Conservation (phyloP, 2,329 filamentous ascomycete species). For the Clarireedia sp. region DNA sequence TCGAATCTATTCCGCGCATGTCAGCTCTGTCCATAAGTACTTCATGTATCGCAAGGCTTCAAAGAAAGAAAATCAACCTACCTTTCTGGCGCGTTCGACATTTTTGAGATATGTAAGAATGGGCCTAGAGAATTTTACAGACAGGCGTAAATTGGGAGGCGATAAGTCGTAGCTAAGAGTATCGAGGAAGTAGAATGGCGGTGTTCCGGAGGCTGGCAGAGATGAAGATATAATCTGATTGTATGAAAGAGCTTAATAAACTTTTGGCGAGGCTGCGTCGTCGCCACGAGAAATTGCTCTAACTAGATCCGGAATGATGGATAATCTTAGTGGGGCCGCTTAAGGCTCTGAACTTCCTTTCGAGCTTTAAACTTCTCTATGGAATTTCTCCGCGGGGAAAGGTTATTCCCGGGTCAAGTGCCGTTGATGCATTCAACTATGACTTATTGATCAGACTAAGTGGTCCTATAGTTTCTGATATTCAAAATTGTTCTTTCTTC, state of each 20-base stretch:
- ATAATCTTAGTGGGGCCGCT: background rate
- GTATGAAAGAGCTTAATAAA: background rate
- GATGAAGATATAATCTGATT: background rate
- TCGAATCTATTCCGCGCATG: conserved; percentile 62
- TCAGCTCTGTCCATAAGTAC: background rate
- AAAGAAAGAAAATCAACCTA: background rate
- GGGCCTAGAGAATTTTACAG: background rate
- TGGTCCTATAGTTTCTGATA: too few relatives aligned
- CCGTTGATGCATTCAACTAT: too few relatives aligned
- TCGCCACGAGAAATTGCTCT: background rate
- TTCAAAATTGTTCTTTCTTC: too few relatives aligned
- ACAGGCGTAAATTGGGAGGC: too few relatives aligned
- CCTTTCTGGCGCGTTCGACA: conserved; percentile 12
- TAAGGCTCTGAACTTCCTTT: background rate
- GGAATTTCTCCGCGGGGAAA: too few relatives aligned
- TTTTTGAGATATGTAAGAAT: background rate
- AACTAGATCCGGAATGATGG: background rate
- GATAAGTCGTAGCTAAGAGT: background rate
- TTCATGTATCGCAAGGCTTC: background rate
- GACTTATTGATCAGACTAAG: too few relatives aligned
- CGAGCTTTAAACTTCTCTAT: too few relatives aligned
- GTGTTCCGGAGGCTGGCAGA: background rate
- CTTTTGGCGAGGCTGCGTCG: background rate
- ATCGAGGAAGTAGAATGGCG: background rate
- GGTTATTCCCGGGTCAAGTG: too few relatives aligned